These are phyloP conservation scores for Coleophoma eucalyptorum DNA, from an alignment of 2,329 filamentous ascomycete species.

Conservation along the genomic window DNA sequence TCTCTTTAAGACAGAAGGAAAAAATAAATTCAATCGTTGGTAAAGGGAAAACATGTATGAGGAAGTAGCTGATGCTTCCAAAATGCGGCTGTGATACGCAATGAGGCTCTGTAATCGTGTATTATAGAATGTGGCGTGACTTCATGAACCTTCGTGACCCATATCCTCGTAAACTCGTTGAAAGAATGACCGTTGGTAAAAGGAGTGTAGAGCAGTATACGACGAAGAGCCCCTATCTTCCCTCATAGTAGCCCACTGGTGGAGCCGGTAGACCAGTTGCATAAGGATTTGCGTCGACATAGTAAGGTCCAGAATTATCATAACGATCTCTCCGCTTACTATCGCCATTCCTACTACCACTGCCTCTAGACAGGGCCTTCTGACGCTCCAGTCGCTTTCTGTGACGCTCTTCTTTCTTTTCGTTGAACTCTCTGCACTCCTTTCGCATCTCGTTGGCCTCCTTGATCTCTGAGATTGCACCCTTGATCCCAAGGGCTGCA, in stretches of 20 bases:
- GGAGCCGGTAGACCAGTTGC: constrained; percentile 27
- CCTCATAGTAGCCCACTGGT: constrained; percentile 23
- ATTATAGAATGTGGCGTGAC: neutral
- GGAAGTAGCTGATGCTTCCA: neutral
- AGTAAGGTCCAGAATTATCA: constrained; percentile 31
- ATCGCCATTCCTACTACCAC: constrained; percentile 10
- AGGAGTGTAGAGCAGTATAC: neutral
- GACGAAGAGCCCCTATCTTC: constrained; percentile 9
- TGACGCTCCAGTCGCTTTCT: constrained; percentile 41
- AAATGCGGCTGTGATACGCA: too few relatives aligned
- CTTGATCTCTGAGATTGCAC: constrained; percentile 61
- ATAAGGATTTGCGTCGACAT: constrained; percentile 42
- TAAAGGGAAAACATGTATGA: neutral
- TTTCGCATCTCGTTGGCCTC: constrained; percentile 60
- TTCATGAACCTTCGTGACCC: neutral
- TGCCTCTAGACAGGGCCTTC: constrained; percentile 27
- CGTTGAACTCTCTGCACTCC: constrained; percentile 49
- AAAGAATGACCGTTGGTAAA: neutral
- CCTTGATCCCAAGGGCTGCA: constrained; percentile 64
- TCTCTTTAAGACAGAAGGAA: neutral
- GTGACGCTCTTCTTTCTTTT: constrained; percentile 39
- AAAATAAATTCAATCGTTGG: neutral
- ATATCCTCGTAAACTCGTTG: neutral
- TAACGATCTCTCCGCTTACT: constrained; percentile 22
- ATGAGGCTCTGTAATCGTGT: neutral